Evolutionary conservation across 2,329 filamentous ascomycete genomes (phyloP), one percentile per base, ranked within the genome.

Genomic region (Aspergillus ustus): DNA sequence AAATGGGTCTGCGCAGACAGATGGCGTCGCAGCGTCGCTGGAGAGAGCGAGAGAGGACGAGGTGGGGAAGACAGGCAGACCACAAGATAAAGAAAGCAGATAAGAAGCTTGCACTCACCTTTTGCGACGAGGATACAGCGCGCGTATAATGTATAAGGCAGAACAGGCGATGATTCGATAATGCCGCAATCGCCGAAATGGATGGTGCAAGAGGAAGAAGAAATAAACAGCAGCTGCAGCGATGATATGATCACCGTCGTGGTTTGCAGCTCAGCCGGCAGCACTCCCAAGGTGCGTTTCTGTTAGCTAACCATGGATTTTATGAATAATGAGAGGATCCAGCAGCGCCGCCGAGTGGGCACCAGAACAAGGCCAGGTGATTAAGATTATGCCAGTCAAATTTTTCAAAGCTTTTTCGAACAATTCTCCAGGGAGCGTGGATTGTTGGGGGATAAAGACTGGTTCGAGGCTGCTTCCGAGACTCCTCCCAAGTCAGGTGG

Each of bases 151-250:
- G 51, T 59, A 63, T 56, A 59, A 49, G 25, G n/a, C 8, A 28
- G 45, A 60, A 53, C 19, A 25, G 45, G 34, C 57, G 58, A 62
- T 63, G 60, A 58, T 57, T 60, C 44, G 52, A 60, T 43, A 63
- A 67, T 68, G 63, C 66, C 66, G 68, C 67, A 67, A 70, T 69
- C 45, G 58, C 53, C 46, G 57, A 63, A 61, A 59, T 59, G 11
- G 60, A 69, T 70, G 63, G 63, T 68, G 67, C 65, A 65, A 70
- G 61, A 59, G 48, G 51, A 50, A 46, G 17, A 46, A 63, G 55
- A 49, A 61, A 50, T 45, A 54, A 53, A 22, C n/a, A 49, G 19
- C 22, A 50, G 29, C 22, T 57, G 50, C 45, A 48, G 43, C 25
- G 51, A 57, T 60, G 55, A 40, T 55, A 58, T 60, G 52, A 62